Conservation (phyloP, 139 green algal genomes). For the Klebsormidium nitens region DNA sequence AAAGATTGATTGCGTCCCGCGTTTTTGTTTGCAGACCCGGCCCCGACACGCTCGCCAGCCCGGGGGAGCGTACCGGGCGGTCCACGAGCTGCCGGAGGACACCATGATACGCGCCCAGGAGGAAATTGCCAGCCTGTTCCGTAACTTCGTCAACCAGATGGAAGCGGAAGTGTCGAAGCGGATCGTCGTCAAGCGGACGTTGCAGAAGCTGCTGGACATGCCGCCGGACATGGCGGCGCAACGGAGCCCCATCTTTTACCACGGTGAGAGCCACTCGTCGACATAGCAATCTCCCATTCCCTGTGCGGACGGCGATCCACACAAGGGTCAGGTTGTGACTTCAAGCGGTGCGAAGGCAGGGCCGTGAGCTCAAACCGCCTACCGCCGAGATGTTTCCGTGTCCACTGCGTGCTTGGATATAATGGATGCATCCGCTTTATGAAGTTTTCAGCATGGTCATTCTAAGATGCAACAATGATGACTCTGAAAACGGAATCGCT, state of each 20-base stretch:
- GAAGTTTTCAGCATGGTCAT: neutral
- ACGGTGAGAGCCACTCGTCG: neutral
- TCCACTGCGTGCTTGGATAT: neutral
- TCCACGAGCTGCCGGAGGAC: conserved; percentile 2
- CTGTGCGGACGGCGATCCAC: neutral
- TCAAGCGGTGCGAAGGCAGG: too few relatives aligned
- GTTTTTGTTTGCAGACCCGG: too few relatives aligned
- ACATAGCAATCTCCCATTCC: neutral
- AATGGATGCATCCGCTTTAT: neutral
- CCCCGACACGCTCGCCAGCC: neutral
- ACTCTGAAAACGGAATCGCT: too few relatives aligned
- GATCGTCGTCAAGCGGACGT: neutral
- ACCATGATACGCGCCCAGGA: neutral
- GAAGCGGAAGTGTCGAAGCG: neutral
- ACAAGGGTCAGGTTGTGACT: neutral
- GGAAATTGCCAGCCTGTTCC: conserved; percentile 22
- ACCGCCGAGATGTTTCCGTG: neutral
- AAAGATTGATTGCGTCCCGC: too few relatives aligned
- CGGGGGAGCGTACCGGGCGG: neutral
- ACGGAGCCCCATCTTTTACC: conserved; percentile 1
- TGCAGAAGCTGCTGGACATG: neutral
- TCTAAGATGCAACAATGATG: too few relatives aligned
- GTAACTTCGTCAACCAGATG: conserved; percentile 14
- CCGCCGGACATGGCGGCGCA: neutral
- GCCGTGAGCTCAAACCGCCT: neutral